Conservation (phyloP, 2,329 filamentous ascomycete species). For the Alternaria arborescens region DNA sequence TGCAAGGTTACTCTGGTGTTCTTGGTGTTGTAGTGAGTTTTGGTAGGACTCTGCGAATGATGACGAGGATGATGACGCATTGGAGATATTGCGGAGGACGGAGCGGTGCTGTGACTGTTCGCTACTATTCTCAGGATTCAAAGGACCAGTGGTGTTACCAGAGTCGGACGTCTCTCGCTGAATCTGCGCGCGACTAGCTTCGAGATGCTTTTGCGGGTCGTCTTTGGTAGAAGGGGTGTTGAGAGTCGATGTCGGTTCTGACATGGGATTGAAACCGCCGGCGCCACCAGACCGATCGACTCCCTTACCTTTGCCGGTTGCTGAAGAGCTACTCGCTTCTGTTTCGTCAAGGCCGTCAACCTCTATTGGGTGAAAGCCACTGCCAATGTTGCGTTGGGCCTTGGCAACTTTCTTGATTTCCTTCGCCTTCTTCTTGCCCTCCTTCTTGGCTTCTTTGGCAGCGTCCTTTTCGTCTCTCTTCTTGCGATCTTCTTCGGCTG, state of each 20-base stretch:
- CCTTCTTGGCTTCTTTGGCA: constrained; percentile 83
- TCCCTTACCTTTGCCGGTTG: constrained; percentile 58
- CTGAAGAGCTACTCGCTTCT: constrained; percentile 36
- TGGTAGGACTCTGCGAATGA: constrained; percentile 74
- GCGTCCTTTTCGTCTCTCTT: constrained; percentile 83
- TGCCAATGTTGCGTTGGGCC: constrained; percentile 68
- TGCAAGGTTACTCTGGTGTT: constrained; percentile 42
- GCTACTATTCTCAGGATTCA: constrained; percentile 38
- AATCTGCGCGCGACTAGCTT: constrained; percentile 55
- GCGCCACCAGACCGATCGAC: constrained; percentile 52
- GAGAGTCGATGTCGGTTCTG: constrained; percentile 54
- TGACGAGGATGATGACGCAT: constrained; percentile 82
- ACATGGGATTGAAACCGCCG: constrained; percentile 53
- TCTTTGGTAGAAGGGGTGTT: constrained; percentile 48
- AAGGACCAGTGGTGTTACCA: constrained; percentile 56
- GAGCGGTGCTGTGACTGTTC: constrained; percentile 63
- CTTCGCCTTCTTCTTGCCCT: constrained; percentile 77
- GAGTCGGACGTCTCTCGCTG: constrained; percentile 47
- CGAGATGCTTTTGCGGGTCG: constrained; percentile 57
- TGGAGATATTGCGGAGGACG: constrained; percentile 84
- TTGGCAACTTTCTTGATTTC: constrained; percentile 73
- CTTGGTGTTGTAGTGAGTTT: constrained; percentile 39
- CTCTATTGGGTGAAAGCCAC: constrained; percentile 61
- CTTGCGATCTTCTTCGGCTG: constrained; percentile 90
- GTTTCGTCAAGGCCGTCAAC: constrained; percentile 57